Percentiles rank a stretch among this genome's conserved stretches.
Conservation (phyloP, 129 eudicot genomes). For the Ambrosia artemisiifolia region DNA sequence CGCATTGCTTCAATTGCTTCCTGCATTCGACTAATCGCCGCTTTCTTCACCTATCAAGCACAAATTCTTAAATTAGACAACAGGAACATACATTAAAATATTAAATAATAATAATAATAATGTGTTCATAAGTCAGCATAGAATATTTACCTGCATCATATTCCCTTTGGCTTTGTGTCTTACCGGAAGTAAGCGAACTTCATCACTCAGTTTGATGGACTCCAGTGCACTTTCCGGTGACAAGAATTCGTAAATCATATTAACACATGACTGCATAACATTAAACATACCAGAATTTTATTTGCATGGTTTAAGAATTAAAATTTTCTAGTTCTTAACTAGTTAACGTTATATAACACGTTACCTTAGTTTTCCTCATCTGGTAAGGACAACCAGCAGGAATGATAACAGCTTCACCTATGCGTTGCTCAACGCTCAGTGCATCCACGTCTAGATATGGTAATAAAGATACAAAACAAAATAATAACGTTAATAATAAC, state of each 20-base stretch:
- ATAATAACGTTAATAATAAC: neutral
- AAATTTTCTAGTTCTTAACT: neutral
- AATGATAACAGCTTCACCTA: slow-evolving; percentile 76
- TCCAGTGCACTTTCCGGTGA: slow-evolving; percentile 84
- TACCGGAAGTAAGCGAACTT: slow-evolving; percentile 66
- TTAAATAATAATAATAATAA: neutral
- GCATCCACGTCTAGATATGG: slow-evolving; percentile 61
- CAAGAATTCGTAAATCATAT: slow-evolving; percentile 60
- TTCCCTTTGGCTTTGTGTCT: slow-evolving; percentile 63
- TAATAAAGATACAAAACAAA: neutral
- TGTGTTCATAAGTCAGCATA: neutral
- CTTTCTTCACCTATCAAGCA: slow-evolving; percentile 62
- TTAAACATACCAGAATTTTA: slow-evolving; percentile 4
- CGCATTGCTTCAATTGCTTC: slow-evolving; percentile 53
- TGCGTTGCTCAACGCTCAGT: slow-evolving; percentile 67
- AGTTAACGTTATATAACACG: neutral
- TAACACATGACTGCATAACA: slow-evolving; percentile 64
- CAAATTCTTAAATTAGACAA: slow-evolving; percentile 6
- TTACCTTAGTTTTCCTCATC: slow-evolving; percentile 60
- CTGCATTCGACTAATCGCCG: slow-evolving; percentile 51
- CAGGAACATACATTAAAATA: neutral
- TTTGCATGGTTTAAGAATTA: neutral
- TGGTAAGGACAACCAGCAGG: slow-evolving; percentile 98
- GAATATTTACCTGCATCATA: slow-evolving; percentile 46
- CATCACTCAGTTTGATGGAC: slow-evolving; percentile 59